Base-by-base conservation (phyloP, 2,329 filamentous ascomycete genomes). In the Calonectria leucothoes region DNA sequence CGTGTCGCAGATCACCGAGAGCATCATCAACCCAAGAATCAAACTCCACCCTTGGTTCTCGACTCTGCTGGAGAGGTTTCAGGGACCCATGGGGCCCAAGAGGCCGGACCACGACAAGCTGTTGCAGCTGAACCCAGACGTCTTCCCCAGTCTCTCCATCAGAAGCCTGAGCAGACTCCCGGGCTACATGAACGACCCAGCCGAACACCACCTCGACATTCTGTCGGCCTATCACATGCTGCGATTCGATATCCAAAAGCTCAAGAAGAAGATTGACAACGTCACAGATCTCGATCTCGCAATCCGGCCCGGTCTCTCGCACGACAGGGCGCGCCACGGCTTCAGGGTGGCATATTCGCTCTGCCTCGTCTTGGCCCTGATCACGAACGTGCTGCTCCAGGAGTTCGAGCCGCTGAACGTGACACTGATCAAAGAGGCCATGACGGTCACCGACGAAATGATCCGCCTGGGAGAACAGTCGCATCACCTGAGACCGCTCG, bases 1-100 rank as follows among this genome's bases (percentile, higher is more conserved):
- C 55, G 23, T 11, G 73, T 0, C n/a, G 11, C 39, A 84, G 82
- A 73, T 84, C 17, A 72, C 82, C 14, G 83, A 84, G 52, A 83
- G 82, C 52, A 79, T 84, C 20, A 77, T 75, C 29, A 82, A 82
- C 35, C 76, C 77, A 8, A 74, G 71, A 6, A 80, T 82, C 59
- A 73, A 76, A n/a, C 75, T 78, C 5, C 67, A 75, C 29, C 75
- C 77, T 0, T 82, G 78, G 78, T 76, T 81, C 35, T 27, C 25
- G 6, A n/a, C 57, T 12, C 15, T 77, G 6, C 35, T 77, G 20
- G 77, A 76, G 8, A 61, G 35, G 6, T 72, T 72, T 37, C 37
- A 23, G 14, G 64, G n/a, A 6, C 71, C 67, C 12, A 65, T 65
- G 35, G 48, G 68, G 6, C 51, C 67, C 37, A 37, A 66, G 8